Conservation (phyloP, 768 basidiomycete species). For the Tremella mesenterica region DNA sequence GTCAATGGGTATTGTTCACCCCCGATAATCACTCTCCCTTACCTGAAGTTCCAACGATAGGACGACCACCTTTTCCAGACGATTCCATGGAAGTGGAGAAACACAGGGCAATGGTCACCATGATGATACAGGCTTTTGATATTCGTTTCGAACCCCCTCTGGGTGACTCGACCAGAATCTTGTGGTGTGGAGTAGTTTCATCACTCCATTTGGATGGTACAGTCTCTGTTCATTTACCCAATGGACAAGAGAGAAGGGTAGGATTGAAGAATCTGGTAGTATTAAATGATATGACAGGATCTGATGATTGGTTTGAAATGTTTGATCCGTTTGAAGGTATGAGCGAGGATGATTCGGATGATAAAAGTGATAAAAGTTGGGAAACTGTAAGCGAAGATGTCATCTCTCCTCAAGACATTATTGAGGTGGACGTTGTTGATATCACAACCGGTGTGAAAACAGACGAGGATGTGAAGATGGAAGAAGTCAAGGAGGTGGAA, state of each 20-base stretch:
- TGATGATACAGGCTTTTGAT: conserved; percentile 6
- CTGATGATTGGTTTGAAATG: conserved; percentile 21
- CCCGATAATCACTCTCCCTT: conserved; percentile 60
- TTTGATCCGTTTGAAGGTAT: conserved; percentile 28
- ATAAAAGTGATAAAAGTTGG: conserved; percentile 13
- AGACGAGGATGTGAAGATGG: conserved; percentile 7
- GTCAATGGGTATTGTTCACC: conserved; percentile 71
- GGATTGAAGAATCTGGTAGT: conserved; percentile 60
- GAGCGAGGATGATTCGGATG: conserved; percentile 14
- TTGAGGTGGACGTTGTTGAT: not conserved
- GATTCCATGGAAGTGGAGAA: conserved; percentile 48
- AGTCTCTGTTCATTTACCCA: conserved; percentile 55
- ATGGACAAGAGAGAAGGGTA: conserved; percentile 50
- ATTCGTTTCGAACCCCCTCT: conserved; percentile 3
- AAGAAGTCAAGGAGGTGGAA: conserved; percentile 7
- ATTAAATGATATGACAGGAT: conserved; percentile 44
- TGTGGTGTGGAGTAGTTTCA: conserved; percentile 82
- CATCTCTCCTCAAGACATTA: too few relatives aligned
- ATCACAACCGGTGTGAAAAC: conserved; percentile 4
- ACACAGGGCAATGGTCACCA: conserved; percentile 3
- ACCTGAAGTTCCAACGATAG: conserved; percentile 72
- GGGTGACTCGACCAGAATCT: conserved; percentile 47
- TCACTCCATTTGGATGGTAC: conserved; percentile 50
- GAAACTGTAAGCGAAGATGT: conserved; percentile 15
- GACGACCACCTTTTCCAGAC: conserved; percentile 61